phyloP scores from a whole-genome alignment of 495 filamentous ascomycete species.

The Hyaloscypha finlandica region DNA sequence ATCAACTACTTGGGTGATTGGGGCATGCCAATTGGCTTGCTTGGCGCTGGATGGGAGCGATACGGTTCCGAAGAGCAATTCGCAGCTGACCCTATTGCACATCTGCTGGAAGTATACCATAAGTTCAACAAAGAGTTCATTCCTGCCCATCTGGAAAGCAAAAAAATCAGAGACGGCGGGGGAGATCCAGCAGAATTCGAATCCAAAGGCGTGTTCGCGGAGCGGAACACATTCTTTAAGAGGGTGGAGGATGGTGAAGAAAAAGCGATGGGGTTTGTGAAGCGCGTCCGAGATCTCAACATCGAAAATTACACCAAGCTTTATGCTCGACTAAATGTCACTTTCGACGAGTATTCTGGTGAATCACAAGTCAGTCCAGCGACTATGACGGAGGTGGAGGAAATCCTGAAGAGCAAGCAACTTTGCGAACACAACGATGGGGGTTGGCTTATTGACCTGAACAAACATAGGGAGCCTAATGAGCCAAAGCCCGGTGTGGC shows the following conservation, averaged over 20 bases:
- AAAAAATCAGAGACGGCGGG: constrained; percentile 55
- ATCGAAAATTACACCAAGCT: constrained; percentile 63
- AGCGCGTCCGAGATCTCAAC: constrained; percentile 64
- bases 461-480: constrained; percentile 53
- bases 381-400: constrained; percentile 57
- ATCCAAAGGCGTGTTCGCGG: constrained; percentile 52
- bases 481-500: constrained; percentile 60
- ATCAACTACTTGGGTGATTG: constrained; percentile 81
- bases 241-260: constrained; percentile 66
- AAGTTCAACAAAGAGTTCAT: constrained; percentile 59
- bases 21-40: constrained; percentile 74
- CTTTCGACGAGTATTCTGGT: constrained; percentile 70
- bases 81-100: constrained; percentile 60
- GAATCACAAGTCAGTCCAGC: constrained; percentile 68
- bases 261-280: constrained; percentile 64
- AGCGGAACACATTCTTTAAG: constrained; percentile 68
- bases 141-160: constrained; percentile 56
- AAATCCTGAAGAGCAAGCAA: constrained; percentile 57
- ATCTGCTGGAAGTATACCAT: constrained; percentile 54
- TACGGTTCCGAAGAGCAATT: constrained; percentile 62
- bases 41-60: constrained; percentile 53
- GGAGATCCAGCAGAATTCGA: constrained; percentile 55
- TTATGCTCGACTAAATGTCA: constrained; percentile 67
- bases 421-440: constrained; percentile 66
- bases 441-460: constrained; percentile 67